Evolutionary conservation across 352 stramenopile species (phyloP), one percentile per base, ranked within the genome.

Genomic region (Globisporangium nunn): DNA sequence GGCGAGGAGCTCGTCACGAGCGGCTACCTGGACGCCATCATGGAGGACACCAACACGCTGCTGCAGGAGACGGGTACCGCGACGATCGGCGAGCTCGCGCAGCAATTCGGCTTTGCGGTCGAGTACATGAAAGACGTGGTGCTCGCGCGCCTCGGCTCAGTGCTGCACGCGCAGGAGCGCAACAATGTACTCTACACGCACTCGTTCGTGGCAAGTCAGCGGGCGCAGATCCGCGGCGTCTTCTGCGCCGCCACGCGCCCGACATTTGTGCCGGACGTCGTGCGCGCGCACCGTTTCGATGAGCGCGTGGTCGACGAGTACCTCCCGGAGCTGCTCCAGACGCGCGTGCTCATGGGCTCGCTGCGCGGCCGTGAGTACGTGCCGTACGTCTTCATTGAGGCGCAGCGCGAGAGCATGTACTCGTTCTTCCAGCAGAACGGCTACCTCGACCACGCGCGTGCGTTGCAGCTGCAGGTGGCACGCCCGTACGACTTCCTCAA

Each of bases 391-490:
- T 94, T 94, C 47, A 67, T 92, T 50, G 79, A 78, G 5, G 71
- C 78, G 1, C 85, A 94, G 66, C 72, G 78, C 12, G 72, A 83
- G 59, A 82, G 69, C 47, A 79, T 93, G 71, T 87, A 81, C 66
- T 87, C 75, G n/a, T 94, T 94, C 58, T 94, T 93, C 57, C 71
- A 87, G 65, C 71, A 91, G 59, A 94, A 94, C 54, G 79, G 80
- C 31, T 94, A 87, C 58, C 56, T 93, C 33, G 74, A 87, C 35
- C 70, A 91, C 52, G 50, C 68, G 11, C 65, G 81, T 44, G 80
- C 84, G 0, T 50, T 63, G 41, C 66, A 89, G 54, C 59, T 91
- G 54, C 74, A 92, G 48, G 75, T 90, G 28, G 52, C 72, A 15
- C 70, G 80, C 4, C 78, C 84, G 8, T 89, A 74, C 39, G 80